Evolutionary conservation across 805 yeast species (phyloP), one percentile per base, ranked within the genome.

Genomic region (Spencermartinsiella europaea): DNA sequence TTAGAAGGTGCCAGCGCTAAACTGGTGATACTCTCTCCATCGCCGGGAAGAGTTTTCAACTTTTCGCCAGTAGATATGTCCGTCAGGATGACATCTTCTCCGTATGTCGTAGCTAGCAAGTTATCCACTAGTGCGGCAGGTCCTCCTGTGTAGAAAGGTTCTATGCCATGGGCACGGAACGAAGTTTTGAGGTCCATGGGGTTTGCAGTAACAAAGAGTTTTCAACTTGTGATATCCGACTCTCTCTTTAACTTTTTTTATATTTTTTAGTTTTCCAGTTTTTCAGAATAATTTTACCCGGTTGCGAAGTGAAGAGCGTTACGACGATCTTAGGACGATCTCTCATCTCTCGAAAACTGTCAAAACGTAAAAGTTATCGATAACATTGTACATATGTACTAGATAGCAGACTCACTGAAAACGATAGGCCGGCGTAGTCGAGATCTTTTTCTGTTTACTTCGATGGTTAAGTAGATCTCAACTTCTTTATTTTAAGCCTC

Each of bases 61-160:
- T 74, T 65, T 52, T 75, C 70, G 47, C 85, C 83, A 16, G 84
- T 74, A 4, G 61, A 60, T 41, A 85, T 65, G 55, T 87, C 75
- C 34, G 91, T 75, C 21, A 93, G 71, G 38, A 85, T 76, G 2
- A 88, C 76, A 55, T 84, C 87, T 59, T 87, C 96, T 27, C 83
- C 71, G 16, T 83, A 75, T 1, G 96, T 84, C 1, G 96, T 83
- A 5, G 95, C 96, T 46, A 90, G 40, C 1, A 83, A 57, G 54
- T 80, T 83, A 12, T 65, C 67, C 2, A 89, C 77, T 8, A 87
- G 61, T 0, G 87, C 71, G 1, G 88, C 93, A 2, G 93, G 78
- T 4, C 93, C 87, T 21, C 97, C 96, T 14, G 86, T 78, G 62
- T 87, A 93, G 56, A 90, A 81, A 14, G 99, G 98, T 37, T 79